Evolutionary conservation across 257 asterid genomes (phyloP).

Genomic region (Echites panduratus): DNA sequence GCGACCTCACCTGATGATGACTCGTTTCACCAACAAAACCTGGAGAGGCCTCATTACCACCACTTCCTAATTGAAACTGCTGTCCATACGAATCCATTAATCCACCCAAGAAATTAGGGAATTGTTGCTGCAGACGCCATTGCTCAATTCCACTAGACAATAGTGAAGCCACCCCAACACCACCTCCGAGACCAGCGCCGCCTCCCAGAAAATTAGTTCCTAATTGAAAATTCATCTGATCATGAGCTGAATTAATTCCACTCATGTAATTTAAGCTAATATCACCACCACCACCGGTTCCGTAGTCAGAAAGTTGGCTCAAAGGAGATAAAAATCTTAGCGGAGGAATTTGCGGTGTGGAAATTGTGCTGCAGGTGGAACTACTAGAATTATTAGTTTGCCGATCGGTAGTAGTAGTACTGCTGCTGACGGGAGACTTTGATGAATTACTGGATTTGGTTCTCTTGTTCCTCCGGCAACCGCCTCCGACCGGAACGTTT

Average conservation of each 20-base stretch:
- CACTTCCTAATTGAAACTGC: conserved; percentile 31
- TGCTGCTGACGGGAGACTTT: conserved; percentile 52
- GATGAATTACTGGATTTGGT: conserved; percentile 39
- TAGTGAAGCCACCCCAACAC: conserved; percentile 32
- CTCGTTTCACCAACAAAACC: conserved; percentile 39
- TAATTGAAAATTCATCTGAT: conserved; percentile 43
- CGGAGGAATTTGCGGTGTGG: conserved; percentile 37
- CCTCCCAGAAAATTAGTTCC: conserved; percentile 32
- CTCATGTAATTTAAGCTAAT: conserved; percentile 38
- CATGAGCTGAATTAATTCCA: conserved; percentile 19
- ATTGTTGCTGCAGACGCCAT: conserved; percentile 53
- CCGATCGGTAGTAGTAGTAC: conserved; percentile 15
- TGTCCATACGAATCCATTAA: conserved; percentile 4
- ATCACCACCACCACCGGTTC: conserved; percentile 16
- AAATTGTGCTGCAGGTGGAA: conserved; percentile 25
- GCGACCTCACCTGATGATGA: conserved; percentile 34
- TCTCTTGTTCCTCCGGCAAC: conserved; percentile 75
- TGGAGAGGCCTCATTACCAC: conserved; percentile 21
- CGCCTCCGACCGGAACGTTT: conserved; percentile 89
- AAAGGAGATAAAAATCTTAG: conserved; percentile 62
- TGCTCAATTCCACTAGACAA: conserved; percentile 45
- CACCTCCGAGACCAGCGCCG: conserved; percentile 3
- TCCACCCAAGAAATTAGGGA: conserved; percentile 10
- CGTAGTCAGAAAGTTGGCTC: conserved; percentile 47
- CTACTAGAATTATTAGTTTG: conserved; percentile 31